These are phyloP conservation scores for Phylloporus gajari DNA, from an alignment of 1,284 basidiomycete genomes.

Conservation along the genomic window DNA sequence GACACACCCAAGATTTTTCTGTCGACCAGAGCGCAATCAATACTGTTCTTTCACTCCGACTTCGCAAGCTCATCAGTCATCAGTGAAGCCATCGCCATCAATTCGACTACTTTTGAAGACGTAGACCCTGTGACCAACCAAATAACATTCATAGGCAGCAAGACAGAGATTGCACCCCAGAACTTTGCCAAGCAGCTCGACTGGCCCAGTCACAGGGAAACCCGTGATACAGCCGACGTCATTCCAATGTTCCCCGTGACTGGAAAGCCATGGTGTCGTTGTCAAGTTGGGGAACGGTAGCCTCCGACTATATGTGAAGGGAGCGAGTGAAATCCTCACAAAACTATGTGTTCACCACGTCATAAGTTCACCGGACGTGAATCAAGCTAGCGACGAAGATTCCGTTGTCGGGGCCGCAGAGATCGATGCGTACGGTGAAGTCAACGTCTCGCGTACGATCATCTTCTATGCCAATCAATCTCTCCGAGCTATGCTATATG, in stretches of 20 bases:
- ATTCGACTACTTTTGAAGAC: conserved; percentile 97
- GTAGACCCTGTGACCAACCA: conserved; percentile 72
- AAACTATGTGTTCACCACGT: conserved; percentile 80
- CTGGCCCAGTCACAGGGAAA: conserved; percentile 83
- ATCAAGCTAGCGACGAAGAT: conserved; percentile 35
- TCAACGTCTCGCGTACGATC: conserved; percentile 92
- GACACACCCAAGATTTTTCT: conserved; percentile 79
- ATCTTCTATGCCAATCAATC: conserved; percentile 98
- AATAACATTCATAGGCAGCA: conserved; percentile 87
- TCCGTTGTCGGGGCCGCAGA: conserved; percentile 64
- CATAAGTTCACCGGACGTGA: conserved; percentile 62
- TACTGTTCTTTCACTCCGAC: conserved; percentile 67
- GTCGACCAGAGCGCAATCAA: conserved; percentile 83
- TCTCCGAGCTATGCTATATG: conserved; percentile 93
- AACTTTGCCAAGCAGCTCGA: conserved; percentile 88
- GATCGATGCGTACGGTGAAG: conserved; percentile 73
- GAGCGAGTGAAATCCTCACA: conserved; percentile 92
- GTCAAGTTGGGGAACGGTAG: conserved; percentile 67
- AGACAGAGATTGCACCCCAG: conserved; percentile 95
- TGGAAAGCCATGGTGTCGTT: conserved; percentile 96
- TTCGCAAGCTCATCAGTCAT: conserved; percentile 67
- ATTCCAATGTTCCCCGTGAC: conserved; percentile 92
- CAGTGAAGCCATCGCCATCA: conserved; percentile 90
- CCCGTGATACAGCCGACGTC: conserved; percentile 74
- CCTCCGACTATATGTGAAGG: conserved; percentile 89